phyloP scores from a whole-genome alignment of 768 basidiomycete genomes.

The Phlegmacium glaucopus region DNA sequence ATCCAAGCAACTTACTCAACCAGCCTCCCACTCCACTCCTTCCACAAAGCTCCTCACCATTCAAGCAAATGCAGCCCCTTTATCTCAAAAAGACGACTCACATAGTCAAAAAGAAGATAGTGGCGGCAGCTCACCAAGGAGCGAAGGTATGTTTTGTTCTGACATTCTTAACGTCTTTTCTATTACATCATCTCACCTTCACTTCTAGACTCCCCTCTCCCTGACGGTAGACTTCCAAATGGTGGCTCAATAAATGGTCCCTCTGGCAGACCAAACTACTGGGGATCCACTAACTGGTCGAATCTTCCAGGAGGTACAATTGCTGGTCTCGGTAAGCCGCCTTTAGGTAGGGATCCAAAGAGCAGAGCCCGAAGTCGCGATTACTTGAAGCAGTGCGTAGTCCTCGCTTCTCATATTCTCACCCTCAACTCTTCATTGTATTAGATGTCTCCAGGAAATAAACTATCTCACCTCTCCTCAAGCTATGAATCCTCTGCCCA shows the following conservation, averaged over 20 bases:
- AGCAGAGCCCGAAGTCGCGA: constrained; percentile 92
- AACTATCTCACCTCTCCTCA: constrained; percentile 96
- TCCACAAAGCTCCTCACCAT: constrained; percentile 64
- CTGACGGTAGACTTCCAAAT: constrained; percentile 64
- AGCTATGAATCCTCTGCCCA: constrained; percentile 95
- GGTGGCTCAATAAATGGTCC: constrained; percentile 46
- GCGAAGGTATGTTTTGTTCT: constrained; percentile 57
- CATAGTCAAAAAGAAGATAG: constrained; percentile 77
- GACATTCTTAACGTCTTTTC: not conserved
- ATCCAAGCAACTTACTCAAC: constrained; percentile 75
- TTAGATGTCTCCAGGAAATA: constrained; percentile 94
- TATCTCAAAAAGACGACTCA: constrained; percentile 68
- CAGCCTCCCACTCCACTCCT: constrained; percentile 52
- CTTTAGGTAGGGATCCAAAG: constrained; percentile 89
- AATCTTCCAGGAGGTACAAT: constrained; percentile 42
- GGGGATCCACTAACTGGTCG: constrained; percentile 48
- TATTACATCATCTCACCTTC: constrained; percentile 1
- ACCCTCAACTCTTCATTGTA: not conserved
- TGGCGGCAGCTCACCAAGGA: constrained; percentile 78
- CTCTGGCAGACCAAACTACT: constrained; percentile 51
- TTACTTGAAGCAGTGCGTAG: constrained; percentile 90
- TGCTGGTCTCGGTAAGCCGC: constrained; percentile 63
- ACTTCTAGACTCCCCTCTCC: constrained; percentile 65
- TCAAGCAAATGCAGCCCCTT: constrained; percentile 47
- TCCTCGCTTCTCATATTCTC: not conserved